A percentile compares a stretch with the other conserved stretches of the same genome.
phyloP scores from a whole-genome alignment of 805 yeast species.

The Kazachstania psychrophila region DNA sequence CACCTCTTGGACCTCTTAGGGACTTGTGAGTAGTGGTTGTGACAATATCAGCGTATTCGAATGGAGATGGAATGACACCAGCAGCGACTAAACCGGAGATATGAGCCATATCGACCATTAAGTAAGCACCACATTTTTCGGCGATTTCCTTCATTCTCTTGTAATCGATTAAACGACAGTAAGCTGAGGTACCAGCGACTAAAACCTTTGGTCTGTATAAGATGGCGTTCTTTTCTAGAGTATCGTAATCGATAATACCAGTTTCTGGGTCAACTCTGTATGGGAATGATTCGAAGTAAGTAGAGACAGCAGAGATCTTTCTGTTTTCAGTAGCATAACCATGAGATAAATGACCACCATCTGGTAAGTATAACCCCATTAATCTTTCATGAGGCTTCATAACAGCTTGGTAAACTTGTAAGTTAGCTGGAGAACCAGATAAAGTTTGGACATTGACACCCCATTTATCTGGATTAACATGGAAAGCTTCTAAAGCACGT shows the following conservation, averaged over 20 bases:
- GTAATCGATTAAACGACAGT: slow-evolving; percentile 94
- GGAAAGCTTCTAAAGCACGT: slow-evolving; percentile 88
- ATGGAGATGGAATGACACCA: slow-evolving; percentile 91
- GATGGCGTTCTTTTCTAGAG: slow-evolving; percentile 81
- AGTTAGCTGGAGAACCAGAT: slow-evolving; percentile 96
- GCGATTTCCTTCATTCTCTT: slow-evolving; percentile 94
- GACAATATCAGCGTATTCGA: slow-evolving; percentile 93
- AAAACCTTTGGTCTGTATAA: slow-evolving; percentile 92
- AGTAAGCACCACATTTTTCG: slow-evolving; percentile 93
- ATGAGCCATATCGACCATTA: slow-evolving; percentile 97
- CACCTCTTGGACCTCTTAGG: slow-evolving; percentile 98
- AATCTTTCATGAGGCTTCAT: slow-evolving; percentile 93
- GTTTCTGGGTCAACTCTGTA: slow-evolving; percentile 88
- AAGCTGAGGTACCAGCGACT: slow-evolving; percentile 98
- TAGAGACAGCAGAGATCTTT: slow-evolving; percentile 91
- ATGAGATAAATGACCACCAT: slow-evolving; percentile 97
- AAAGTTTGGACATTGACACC: slow-evolving; percentile 96
- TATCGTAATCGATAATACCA: slow-evolving; percentile 93
- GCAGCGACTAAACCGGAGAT: slow-evolving; percentile 94
- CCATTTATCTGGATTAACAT: slow-evolving; percentile 75
- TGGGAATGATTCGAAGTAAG: slow-evolving; percentile 97
- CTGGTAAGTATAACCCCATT: slow-evolving; percentile 97
- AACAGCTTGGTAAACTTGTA: slow-evolving; percentile 91
- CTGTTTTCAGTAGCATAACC: slow-evolving; percentile 93
- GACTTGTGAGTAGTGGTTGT: slow-evolving; percentile 99